phyloP scores from a whole-genome alignment of 331 rosid genomes.

The Acacia concinna region DNA sequence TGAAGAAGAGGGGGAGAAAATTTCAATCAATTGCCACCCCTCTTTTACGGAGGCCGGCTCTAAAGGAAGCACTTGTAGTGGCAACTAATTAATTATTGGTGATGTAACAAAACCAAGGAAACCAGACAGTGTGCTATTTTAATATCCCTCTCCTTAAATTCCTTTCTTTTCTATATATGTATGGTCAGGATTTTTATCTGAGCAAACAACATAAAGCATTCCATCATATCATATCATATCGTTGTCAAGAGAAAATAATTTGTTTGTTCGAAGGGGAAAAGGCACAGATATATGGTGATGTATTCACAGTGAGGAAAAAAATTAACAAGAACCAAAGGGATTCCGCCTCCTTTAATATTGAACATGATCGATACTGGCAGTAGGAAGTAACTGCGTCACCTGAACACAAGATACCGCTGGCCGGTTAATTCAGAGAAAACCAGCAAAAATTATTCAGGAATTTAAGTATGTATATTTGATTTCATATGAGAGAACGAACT shows the following conservation, averaged over 20 bases:
- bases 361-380: not conserved
- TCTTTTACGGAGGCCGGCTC: too few relatives aligned
- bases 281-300: conserved; percentile 14
- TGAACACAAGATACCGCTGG: conserved; percentile 21
- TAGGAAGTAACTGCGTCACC: conserved; percentile 10
- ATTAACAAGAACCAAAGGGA: conserved; percentile 19
- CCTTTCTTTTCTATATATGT: too few relatives aligned
- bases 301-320: not conserved
- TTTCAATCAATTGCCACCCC: too few relatives aligned
- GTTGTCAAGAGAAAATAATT: not conserved
- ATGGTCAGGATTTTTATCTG: not conserved
- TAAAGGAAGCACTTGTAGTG: too few relatives aligned
- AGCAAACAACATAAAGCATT: not conserved
- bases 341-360: conserved; percentile 6
- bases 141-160: too few relatives aligned
- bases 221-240: not conserved
- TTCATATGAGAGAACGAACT: not conserved
- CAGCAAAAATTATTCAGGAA: not conserved
- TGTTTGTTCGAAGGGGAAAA: not conserved
- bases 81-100: too few relatives aligned
- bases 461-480: not conserved
- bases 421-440: not conserved
- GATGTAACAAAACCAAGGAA: too few relatives aligned
- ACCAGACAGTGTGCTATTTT: too few relatives aligned
- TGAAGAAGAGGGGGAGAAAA: too few relatives aligned